Evolutionary conservation across 768 basidiomycete species (phyloP).

Genomic region (Trametes punicea): DNA sequence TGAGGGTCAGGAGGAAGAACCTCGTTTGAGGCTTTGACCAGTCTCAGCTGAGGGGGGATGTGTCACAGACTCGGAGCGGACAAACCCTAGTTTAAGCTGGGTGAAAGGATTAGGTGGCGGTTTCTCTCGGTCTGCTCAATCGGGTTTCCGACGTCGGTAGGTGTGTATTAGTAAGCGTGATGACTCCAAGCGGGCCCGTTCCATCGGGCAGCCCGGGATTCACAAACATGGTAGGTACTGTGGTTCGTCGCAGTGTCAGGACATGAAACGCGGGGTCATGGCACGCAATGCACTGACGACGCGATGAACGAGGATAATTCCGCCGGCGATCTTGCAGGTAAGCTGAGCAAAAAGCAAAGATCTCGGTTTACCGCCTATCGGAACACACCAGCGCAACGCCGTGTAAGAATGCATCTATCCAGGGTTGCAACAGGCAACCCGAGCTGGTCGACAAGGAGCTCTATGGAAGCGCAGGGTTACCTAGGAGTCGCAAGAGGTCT

Average conservation of each 20-base stretch:
- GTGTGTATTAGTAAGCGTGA: background rate
- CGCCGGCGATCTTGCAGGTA: no score
- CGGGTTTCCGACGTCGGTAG: slow-evolving; percentile 3
- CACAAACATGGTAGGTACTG: slow-evolving; percentile 5
- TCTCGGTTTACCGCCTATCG: no score
- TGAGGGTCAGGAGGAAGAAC: background rate
- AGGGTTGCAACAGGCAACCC: no score
- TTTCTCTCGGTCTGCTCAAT: background rate
- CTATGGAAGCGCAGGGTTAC: no score
- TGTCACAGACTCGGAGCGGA: slow-evolving; percentile 4
- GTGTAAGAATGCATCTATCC: no score
- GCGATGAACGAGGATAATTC: no score
- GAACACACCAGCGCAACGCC: no score
- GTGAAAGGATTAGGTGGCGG: background rate
- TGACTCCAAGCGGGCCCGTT: background rate
- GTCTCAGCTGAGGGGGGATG: background rate
- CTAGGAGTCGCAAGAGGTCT: no score
- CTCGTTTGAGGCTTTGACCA: background rate
- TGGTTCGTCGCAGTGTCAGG: background rate
- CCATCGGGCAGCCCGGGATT: background rate
- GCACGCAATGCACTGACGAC: no score
- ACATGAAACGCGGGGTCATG: no score
- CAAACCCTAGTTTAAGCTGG: slow-evolving; percentile 2
- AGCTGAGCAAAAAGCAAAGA: no score
- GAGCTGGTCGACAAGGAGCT: no score